These are phyloP conservation scores for Boletus pseudopeckii DNA, from an alignment of 768 basidiomycete species.

Conservation along the genomic window DNA sequence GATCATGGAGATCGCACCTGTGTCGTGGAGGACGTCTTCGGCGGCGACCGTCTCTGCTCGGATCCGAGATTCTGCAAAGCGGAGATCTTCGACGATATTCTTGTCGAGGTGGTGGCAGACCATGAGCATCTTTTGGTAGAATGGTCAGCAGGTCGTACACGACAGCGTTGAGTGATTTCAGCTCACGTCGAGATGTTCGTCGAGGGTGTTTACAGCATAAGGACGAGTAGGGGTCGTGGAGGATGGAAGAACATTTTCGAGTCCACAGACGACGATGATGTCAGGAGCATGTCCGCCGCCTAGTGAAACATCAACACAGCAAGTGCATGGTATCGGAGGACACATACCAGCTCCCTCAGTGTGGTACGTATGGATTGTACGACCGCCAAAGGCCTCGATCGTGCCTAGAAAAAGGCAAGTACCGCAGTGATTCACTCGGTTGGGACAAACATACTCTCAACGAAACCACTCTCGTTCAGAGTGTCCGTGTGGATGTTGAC, in stretches of 20 bases:
- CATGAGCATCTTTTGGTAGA: conserved; percentile 83
- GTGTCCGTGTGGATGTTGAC: conserved; percentile 96
- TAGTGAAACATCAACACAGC: conserved; percentile 20
- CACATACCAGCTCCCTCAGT: conserved; percentile 84
- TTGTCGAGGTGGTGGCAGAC: conserved; percentile 97
- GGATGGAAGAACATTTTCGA: conserved; percentile 85
- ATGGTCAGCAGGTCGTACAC: not conserved
- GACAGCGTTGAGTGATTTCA: not conserved
- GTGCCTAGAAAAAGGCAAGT: conserved; percentile 51
- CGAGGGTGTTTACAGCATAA: conserved; percentile 85
- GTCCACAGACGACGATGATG: conserved; percentile 94
- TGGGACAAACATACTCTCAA: conserved; percentile 65
- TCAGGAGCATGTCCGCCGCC: conserved; percentile 97
- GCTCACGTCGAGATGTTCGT: conserved; percentile 93
- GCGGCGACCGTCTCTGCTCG: conserved; percentile 96
- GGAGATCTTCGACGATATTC: conserved; percentile 87
- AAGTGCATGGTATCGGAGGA: not conserved
- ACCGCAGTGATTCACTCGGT: not conserved
- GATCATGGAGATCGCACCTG: conserved; percentile 94
- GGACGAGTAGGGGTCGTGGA: conserved; percentile 98
- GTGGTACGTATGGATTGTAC: conserved; percentile 97
- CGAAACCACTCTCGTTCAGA: conserved; percentile 95
- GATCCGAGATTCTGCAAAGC: conserved; percentile 96
- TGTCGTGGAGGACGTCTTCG: conserved; percentile 92
- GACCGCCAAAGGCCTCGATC: conserved; percentile 81